These are phyloP conservation scores for Apium graveolens DNA, from an alignment of 129 eudicot species.

Conservation along the genomic window DNA sequence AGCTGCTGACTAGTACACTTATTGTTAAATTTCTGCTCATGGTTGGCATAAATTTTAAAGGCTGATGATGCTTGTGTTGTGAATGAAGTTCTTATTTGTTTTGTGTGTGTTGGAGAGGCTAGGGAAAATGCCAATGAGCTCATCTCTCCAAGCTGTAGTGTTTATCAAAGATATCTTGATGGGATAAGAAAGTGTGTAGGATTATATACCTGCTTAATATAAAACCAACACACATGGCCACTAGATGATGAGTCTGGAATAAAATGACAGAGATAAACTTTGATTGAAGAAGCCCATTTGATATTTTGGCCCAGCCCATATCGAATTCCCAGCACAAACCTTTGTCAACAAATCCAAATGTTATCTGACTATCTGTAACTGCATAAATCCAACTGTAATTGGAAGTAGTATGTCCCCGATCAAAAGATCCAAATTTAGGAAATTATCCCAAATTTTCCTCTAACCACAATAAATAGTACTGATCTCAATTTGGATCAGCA, in stretches of 20 bases:
- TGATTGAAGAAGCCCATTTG: not conserved
- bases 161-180: not conserved
- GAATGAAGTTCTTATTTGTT: conserved; percentile 8
- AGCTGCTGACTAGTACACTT: not conserved
- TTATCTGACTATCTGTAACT: too few relatives aligned
- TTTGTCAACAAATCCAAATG: too few relatives aligned
- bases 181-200: conserved; percentile 17
- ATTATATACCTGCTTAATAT: not conserved
- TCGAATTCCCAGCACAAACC: not conserved
- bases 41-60: not conserved
- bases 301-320: not conserved
- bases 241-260: too few relatives aligned
- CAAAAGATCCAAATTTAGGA: too few relatives aligned
- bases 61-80: conserved; percentile 10
- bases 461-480: too few relatives aligned
- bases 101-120: conserved; percentile 22
- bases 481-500: too few relatives aligned
- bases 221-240: not conserved
- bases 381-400: too few relatives aligned
- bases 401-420: too few relatives aligned
- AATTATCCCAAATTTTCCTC: too few relatives aligned
- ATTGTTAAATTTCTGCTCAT: not conserved
- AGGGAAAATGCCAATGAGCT: conserved; percentile 32
- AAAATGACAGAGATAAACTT: not conserved
- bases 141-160: conserved; percentile 12